A percentile compares a stretch with the other conserved stretches of the same genome.
These are phyloP conservation scores for Metarhizium brunneum DNA, from an alignment of 2,329 filamentous ascomycete genomes.

Conservation along the genomic window DNA sequence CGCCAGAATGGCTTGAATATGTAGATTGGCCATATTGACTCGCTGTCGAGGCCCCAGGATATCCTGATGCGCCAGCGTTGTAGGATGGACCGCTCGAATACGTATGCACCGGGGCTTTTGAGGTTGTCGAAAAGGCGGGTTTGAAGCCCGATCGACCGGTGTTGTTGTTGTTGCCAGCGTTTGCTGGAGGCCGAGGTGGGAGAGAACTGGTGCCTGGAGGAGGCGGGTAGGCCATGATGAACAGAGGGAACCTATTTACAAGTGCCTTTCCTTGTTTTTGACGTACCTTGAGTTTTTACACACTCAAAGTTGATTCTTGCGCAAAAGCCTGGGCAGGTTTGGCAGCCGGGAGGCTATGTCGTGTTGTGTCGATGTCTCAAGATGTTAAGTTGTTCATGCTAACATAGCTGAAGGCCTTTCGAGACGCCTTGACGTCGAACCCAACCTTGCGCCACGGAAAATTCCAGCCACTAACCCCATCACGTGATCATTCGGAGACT, in stretches of 20 bases:
- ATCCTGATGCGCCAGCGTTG: conserved; percentile 17
- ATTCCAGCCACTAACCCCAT: background rate
- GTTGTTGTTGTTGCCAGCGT: conserved; percentile 22
- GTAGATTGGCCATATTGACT: conserved; percentile 8
- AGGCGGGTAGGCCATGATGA: conserved; percentile 79
- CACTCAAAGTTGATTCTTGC: conserved; percentile 23
- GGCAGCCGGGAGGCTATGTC: background rate
- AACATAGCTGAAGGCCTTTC: background rate
- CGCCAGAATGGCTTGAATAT: conserved; percentile 22
- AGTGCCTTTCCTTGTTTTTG: conserved; percentile 5
- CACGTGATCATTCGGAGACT: background rate
- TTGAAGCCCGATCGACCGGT: conserved; percentile 31
- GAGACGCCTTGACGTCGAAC: background rate
- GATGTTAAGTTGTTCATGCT: background rate
- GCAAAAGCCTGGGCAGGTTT: background rate
- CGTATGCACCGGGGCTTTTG: conserved; percentile 27
- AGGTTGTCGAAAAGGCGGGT: conserved; percentile 38
- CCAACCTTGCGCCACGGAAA: background rate
- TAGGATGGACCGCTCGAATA: conserved; percentile 22
- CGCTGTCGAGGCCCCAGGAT: background rate
- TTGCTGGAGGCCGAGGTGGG: conserved; percentile 66
- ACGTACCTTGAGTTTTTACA: conserved; percentile 41
- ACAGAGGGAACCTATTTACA: conserved; percentile 27
- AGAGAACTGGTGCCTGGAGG: conserved; percentile 64
- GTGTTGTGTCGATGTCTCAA: background rate